Evolutionary conservation across 2,329 filamentous ascomycete species (phyloP).

Genomic region (Claviceps citrina): DNA sequence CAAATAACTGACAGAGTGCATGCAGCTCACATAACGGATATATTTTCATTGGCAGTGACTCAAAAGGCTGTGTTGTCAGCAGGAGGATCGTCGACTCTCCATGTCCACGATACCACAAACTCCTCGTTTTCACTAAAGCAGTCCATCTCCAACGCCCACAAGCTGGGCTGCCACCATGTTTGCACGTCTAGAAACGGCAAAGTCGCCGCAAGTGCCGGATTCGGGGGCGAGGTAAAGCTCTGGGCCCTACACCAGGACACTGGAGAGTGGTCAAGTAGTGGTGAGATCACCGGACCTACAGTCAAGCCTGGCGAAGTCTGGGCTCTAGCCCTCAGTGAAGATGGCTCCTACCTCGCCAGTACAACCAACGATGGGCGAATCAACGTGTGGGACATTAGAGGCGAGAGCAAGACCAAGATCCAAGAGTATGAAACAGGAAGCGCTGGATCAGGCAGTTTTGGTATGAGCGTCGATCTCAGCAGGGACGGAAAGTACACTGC

Average conservation of each 20-base stretch:
- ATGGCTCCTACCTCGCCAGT: conserved; percentile 72
- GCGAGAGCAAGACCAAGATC: conserved; percentile 45
- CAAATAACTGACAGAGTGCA: conserved; percentile 5
- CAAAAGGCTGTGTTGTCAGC: conserved; percentile 61
- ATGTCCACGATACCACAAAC: conserved; percentile 59
- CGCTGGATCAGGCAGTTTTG: conserved; percentile 68
- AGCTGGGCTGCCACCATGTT: conserved; percentile 82
- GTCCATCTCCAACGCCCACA: conserved; percentile 65
- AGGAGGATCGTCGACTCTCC: conserved; percentile 69
- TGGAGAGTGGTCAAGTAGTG: conserved; percentile 32
- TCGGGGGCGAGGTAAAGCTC: conserved; percentile 74
- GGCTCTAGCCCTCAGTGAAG: conserved; percentile 72
- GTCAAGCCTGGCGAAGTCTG: conserved; percentile 60
- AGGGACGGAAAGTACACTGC: conserved; percentile 72
- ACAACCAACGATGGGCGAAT: conserved; percentile 79
- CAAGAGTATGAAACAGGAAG: conserved; percentile 67
- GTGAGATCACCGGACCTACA: conserved; percentile 26
- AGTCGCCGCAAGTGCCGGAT: conserved; percentile 69
- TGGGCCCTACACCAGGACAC: conserved; percentile 51
- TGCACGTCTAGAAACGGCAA: conserved; percentile 53
- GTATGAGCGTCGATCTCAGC: conserved; percentile 70
- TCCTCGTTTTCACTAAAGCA: conserved; percentile 64
- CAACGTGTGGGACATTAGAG: conserved; percentile 67
- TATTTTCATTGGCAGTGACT: conserved; percentile 71
- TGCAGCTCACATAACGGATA: conserved; percentile 65